Conservation (phyloP, 2,329 filamentous ascomycete species). For the Arthrobotrys megalospora region DNA sequence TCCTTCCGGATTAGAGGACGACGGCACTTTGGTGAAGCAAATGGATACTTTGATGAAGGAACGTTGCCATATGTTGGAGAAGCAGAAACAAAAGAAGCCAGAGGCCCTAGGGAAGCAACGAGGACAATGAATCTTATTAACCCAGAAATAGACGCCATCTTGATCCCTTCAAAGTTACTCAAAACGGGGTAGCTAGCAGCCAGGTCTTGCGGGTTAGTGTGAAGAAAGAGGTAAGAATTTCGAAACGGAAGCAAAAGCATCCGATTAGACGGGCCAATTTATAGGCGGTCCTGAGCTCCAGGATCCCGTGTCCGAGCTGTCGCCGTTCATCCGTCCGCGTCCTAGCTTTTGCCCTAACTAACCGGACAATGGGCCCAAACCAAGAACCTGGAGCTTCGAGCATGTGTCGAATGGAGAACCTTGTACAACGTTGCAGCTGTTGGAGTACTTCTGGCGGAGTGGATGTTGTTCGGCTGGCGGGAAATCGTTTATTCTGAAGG, state of each 20-base stretch:
- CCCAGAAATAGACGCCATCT: constrained; percentile 26
- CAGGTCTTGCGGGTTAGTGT: background rate
- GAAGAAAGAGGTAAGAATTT: background rate
- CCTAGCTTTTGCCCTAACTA: constrained; percentile 1
- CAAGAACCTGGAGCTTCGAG: constrained; percentile 42
- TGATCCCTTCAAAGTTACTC: constrained; percentile 2
- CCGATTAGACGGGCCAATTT: constrained; percentile 26
- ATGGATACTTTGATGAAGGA: constrained; percentile 12
- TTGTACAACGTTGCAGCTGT: constrained; percentile 52
- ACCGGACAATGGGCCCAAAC: constrained; percentile 10
- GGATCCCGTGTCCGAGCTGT: constrained; percentile 6
- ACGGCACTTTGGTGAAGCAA: constrained; percentile 26
- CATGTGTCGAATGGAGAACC: constrained; percentile 56
- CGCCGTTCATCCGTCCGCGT: constrained; percentile 18
- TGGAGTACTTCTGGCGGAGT: background rate
- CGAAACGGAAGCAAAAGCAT: background rate
- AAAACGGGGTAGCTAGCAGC: background rate
- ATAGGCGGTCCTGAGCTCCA: constrained; percentile 27
- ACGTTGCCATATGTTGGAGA: constrained; percentile 19
- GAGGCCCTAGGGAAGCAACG: constrained; percentile 4
- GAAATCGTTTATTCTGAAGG: background rate
- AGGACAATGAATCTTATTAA: constrained; percentile 15
- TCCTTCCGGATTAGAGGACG: constrained; percentile 50
- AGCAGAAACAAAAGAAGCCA: constrained; percentile 5
- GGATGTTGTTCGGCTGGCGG: constrained; percentile 10